Evolutionary conservation across 768 basidiomycete genomes (phyloP).

Genomic region (Tephrocybe sp.): DNA sequence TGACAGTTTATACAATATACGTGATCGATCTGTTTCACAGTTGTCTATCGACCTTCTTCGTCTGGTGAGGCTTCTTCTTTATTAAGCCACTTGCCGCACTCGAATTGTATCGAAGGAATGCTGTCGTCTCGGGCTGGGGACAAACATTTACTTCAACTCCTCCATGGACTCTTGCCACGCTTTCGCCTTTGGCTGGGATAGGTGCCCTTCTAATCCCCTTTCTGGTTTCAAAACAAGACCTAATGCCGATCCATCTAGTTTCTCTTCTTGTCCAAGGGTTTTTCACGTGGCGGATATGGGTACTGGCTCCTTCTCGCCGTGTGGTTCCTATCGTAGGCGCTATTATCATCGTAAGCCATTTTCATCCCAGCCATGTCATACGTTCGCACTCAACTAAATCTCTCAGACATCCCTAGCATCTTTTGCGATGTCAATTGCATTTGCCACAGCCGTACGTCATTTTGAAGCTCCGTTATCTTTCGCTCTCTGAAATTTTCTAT

Average conservation of each 20-base stretch:
- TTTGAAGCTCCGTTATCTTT: not conserved
- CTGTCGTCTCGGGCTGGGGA: not conserved
- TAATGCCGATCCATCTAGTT: not conserved
- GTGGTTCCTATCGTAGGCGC: not conserved
- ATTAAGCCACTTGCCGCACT: not conserved
- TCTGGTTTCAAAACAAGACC: not conserved
- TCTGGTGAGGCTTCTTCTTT: not conserved
- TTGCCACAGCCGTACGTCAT: not conserved
- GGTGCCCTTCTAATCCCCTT: not conserved
- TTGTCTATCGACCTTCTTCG: not conserved
- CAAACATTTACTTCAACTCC: not conserved
- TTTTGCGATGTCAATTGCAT: conserved; percentile 8
- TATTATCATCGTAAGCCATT: not conserved
- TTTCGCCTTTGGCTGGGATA: not conserved
- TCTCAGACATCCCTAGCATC: conserved; percentile 12
- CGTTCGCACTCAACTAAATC: no score
- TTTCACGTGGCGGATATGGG: not conserved
- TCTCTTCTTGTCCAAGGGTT: not conserved
- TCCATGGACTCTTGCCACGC: not conserved
- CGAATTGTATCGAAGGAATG: not conserved
- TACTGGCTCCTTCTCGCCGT: not conserved
- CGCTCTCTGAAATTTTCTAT: not conserved
- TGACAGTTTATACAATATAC: not conserved
- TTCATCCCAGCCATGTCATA: not conserved
- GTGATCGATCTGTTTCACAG: not conserved